A percentile compares a stretch with the other conserved stretches of the same genome.
Evolutionary conservation across 2,329 filamentous ascomycete species (phyloP).

Genomic region (Colletotrichum agaves): DNA sequence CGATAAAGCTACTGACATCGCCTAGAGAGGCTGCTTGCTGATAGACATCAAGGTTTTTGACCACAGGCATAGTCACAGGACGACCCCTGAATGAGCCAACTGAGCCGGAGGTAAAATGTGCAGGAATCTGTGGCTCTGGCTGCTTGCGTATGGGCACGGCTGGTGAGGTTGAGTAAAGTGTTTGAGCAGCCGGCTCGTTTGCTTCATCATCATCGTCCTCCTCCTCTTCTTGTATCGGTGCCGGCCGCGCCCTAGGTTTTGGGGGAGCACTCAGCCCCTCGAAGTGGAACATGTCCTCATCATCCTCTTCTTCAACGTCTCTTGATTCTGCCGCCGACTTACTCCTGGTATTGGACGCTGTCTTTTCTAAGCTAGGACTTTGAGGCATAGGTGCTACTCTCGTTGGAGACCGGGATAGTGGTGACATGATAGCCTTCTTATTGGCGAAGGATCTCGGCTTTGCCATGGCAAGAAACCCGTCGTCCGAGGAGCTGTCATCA

Average conservation of each 20-base stretch:
- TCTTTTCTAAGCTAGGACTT: slow-evolving; percentile 19
- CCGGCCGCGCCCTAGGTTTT: slow-evolving; percentile 41
- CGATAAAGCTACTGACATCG: slow-evolving; percentile 62
- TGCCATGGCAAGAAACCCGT: slow-evolving; percentile 54
- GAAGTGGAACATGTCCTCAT: slow-evolving; percentile 59
- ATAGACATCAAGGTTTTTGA: slow-evolving; percentile 60
- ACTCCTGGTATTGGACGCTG: neutral
- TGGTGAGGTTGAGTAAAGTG: slow-evolving; percentile 56
- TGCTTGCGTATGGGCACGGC: slow-evolving; percentile 53
- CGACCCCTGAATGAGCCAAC: slow-evolving; percentile 66
- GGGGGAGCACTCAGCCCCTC: slow-evolving; percentile 51
- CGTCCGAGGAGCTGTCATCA: slow-evolving; percentile 51
- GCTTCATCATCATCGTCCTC: slow-evolving; percentile 45
- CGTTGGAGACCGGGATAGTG: slow-evolving; percentile 31
- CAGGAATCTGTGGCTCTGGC: slow-evolving; percentile 41
- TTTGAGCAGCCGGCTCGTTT: slow-evolving; percentile 37
- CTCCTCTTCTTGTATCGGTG: slow-evolving; percentile 49
- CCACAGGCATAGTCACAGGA: slow-evolving; percentile 62
- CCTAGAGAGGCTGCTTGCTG: slow-evolving; percentile 60
- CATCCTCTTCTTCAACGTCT: slow-evolving; percentile 28
- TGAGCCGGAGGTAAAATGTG: slow-evolving; percentile 47
- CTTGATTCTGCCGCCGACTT: neutral
- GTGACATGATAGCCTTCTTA: slow-evolving; percentile 41
- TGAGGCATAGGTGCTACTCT: slow-evolving; percentile 10
- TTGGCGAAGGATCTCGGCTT: slow-evolving; percentile 47